Evolutionary conservation across 2,329 filamentous ascomycete species (phyloP).

Genomic region (Graphilbum fragrans): DNA sequence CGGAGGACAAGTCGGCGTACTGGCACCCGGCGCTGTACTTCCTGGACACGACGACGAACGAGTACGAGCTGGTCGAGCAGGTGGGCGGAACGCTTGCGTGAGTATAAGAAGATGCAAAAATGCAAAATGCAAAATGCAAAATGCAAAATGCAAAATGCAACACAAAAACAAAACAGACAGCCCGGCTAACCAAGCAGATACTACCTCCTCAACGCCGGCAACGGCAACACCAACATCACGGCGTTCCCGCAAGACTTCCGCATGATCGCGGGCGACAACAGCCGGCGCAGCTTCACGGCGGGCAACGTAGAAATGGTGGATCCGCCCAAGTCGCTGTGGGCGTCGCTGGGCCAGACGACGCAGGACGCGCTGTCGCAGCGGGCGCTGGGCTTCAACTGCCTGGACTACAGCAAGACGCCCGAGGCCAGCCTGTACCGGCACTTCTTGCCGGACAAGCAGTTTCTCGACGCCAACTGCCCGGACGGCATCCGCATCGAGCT

Average conservation of each 20-base stretch:
- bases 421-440: conserved; percentile 75
- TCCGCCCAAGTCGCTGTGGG: conserved; percentile 59
- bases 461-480: conserved; percentile 68
- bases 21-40: conserved; percentile 78
- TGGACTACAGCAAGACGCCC: conserved; percentile 58
- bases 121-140: neutral
- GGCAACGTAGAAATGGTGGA: conserved; percentile 55
- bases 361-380: conserved; percentile 66
- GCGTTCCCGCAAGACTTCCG: conserved; percentile 68
- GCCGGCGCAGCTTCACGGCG: conserved; percentile 55
- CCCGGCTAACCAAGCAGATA: conserved; percentile 40
- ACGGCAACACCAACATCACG: conserved; percentile 43
- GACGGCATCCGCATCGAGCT: conserved; percentile 74
- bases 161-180: neutral
- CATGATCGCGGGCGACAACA: conserved; percentile 68
- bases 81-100: conserved; percentile 78
- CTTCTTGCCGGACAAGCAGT: conserved; percentile 66
- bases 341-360: conserved; percentile 42
- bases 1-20: conserved; percentile 77
- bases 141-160: neutral
- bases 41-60: conserved; percentile 48
- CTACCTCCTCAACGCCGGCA: conserved; percentile 57
- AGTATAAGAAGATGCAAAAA: conserved; percentile 24
- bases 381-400: conserved; percentile 86
- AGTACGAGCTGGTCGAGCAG: conserved; percentile 57